Base-by-base conservation (phyloP, 768 basidiomycete species). In the Collybia mongolica region DNA sequence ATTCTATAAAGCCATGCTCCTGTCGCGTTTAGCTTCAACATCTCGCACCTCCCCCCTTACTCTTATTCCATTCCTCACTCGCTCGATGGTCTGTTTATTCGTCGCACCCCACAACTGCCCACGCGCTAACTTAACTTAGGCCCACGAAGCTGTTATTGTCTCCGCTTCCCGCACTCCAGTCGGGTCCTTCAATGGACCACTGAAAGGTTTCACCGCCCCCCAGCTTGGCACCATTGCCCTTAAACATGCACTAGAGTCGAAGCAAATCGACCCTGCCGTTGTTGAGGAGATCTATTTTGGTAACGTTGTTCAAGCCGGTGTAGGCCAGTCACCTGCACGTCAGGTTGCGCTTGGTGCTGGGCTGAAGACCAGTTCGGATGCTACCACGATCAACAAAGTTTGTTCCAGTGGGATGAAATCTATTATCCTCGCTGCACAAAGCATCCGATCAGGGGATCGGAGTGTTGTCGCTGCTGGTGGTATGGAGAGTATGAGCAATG, bases 401-500 rank as follows among this genome's bases (percentile, higher is more conserved):
- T 99, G 97, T 69, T 97, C 97, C 5, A 94, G 91, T 47, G 97
- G 97, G 54, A 76, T 99, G 80, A 98, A 98, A 72, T 80, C 95
- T 23, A 83, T 98, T 72, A 97, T 93, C 70, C 78, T 98, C 54
- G 97, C 93, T 49, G 80, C 93, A 22, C 97, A 98, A 74, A 83
- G 80, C 61, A 93, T 99, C 62, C 80, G 86, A 66, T 77, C 86
- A 19, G 97, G 97, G 44, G 84, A 96, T 65, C 84, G 88, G 52
- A 83, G 72, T 36, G 81, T 97, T 44, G 88, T 97, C 59, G 92
- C 85, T 20, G 95, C 95, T 49, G 97, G 97, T 58, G 97, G 97
- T 53, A 97, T 93, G 93, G 97, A 99, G 75, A 94, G 91, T 74
- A 99, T 99, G 97, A 95, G 91, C 67, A 90, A 98, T 60, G 93